A percentile compares a stretch with the other conserved stretches of the same genome.
Evolutionary conservation across 306 rosid genomes (phyloP).

Genomic region (Corylus avellana): DNA sequence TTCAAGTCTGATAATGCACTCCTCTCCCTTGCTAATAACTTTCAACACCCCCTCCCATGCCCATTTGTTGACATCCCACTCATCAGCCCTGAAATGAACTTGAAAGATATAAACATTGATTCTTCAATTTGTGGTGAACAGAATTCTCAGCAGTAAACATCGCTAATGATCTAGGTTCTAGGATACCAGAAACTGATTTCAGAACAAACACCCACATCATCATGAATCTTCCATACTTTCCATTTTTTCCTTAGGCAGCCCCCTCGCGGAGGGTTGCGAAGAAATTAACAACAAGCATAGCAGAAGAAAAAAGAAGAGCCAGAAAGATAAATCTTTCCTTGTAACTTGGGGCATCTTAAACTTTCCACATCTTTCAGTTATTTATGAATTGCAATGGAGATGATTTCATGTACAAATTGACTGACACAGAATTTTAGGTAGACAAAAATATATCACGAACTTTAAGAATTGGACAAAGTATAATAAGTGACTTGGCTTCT

Average conservation of each 20-base stretch:
- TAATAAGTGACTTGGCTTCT: not conserved
- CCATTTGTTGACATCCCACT: slow-evolving; percentile 99
- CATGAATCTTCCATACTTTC: not conserved
- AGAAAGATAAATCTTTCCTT: not conserved
- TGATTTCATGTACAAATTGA: slow-evolving; percentile 9
- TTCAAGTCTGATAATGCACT: slow-evolving; percentile 88
- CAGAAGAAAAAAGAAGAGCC: no score
- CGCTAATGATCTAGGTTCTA: not conserved
- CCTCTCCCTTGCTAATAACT: slow-evolving; percentile 89
- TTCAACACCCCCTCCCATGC: slow-evolving; percentile 89
- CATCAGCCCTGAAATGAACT: slow-evolving; percentile 87
- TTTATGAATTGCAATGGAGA: slow-evolving; percentile 13
- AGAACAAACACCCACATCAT: not conserved
- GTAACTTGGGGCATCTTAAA: not conserved
- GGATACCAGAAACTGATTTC: not conserved
- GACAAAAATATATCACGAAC: not conserved
- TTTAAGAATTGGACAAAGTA: not conserved
- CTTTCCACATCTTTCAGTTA: not conserved
- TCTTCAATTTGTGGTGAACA: slow-evolving; percentile 15
- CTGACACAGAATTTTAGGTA: slow-evolving; percentile 14
- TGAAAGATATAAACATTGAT: slow-evolving; percentile 31
- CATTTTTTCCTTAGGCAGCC: no score
- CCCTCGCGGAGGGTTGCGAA: no score
- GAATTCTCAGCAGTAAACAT: slow-evolving; percentile 6
- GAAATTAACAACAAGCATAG: no score